Conservation (phyloP, 2,329 filamentous ascomycete species). For the Trichoderma koningii region DNA sequence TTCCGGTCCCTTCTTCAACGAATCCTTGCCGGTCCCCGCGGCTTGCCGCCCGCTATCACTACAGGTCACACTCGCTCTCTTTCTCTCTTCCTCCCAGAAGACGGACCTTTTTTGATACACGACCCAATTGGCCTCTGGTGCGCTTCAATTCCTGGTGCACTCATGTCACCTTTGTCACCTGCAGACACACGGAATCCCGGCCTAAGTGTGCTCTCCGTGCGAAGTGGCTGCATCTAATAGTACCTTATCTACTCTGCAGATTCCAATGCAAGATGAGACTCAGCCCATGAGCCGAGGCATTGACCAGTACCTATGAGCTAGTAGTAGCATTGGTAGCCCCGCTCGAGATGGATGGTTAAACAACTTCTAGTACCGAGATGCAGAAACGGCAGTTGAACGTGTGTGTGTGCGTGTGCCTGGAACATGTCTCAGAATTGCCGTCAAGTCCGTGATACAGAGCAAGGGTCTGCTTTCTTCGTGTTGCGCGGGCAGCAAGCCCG, state of each 20-base stretch:
- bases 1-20: too few relatives aligned
- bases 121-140: too few relatives aligned
- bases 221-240: background rate
- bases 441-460: background rate
- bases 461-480: background rate
- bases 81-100: background rate
- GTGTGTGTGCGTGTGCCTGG: too few relatives aligned
- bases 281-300: too few relatives aligned
- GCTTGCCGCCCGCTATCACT: background rate
- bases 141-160: too few relatives aligned
- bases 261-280: background rate
- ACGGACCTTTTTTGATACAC: too few relatives aligned
- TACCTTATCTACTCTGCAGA: too few relatives aligned
- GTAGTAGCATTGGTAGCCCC: too few relatives aligned
- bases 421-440: background rate
- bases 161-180: too few relatives aligned
- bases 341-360: background rate
- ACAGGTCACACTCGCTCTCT: background rate
- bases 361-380: background rate
- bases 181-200: background rate
- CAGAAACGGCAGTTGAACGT: background rate
- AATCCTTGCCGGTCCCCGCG: conserved; percentile 2
- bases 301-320: background rate
- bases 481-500: background rate
- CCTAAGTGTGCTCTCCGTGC: background rate